Evolutionary conservation across 164 flowering plant species (phyloP), one percentile per base, ranked within the genome.

Genomic region (Berberis vulgaris): DNA sequence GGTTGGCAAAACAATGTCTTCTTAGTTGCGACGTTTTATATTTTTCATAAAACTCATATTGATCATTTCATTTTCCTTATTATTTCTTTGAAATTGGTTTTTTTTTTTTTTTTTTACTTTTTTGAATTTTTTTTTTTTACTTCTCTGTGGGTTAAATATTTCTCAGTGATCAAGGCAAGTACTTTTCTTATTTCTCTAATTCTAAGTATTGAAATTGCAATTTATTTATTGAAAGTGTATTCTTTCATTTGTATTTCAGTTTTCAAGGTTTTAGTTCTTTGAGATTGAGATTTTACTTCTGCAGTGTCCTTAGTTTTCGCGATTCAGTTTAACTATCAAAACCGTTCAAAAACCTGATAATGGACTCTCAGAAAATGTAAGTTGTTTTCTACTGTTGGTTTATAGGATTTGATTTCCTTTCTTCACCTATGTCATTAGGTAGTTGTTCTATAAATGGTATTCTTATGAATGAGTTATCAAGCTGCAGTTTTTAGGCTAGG

Each of bases 241-340:
- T 62, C 47, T 13, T 38, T 60, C 3, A 53, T 10, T 7, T 11
- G n/a, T 7, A 11, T 10, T 10, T 52, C 55, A 3, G 7, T 52
- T 26, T 52, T 52, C 7, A 52, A 52, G 13, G 13, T 3, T 26
- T 10, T 12, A 10, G 13, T 6, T 3, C 13, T 52, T 52, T 52
- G 55, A 1, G 10, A 10, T 52, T 52, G 13, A 52, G 55, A 8
- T 10, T 65, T 59, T 43, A 46, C 58, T 67, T 59, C 3, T 74
- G 76, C 80, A 84, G 92, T 86, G 86, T 49, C 87, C 88, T 26
- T 84, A 82, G 67, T 86, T 84, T 63, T 59, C 78, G n/a, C 81
- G 77, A 75, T 82, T 84, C 59, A 4, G 41, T 26, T 26, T 26
- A 26, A 26, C 26, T 26, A 26, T 26, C 26, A 26, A 26, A 26